phyloP scores from a whole-genome alignment of 2,329 filamentous ascomycete species.

The Penicillium hesseltinei region DNA sequence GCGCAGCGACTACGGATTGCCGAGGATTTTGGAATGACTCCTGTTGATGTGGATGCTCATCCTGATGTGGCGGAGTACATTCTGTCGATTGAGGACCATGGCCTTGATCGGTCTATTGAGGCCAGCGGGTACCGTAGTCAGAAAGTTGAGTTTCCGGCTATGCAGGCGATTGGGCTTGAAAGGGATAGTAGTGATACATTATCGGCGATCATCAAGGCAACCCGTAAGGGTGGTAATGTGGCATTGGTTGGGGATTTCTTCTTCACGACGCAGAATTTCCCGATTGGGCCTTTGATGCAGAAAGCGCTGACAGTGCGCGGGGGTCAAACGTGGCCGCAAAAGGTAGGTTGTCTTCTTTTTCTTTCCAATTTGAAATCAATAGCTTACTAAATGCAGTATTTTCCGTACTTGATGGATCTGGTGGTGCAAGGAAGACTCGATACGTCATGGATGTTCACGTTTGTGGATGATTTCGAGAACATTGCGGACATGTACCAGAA shows the following conservation, averaged over 20 bases:
- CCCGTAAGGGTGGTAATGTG: constrained; percentile 31
- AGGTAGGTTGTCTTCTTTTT: constrained; percentile 13
- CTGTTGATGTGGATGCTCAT: constrained; percentile 26
- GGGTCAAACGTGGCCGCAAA: constrained; percentile 26
- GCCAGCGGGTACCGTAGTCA: constrained; percentile 31
- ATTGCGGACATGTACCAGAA: constrained; percentile 25
- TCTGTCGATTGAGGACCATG: constrained; percentile 29
- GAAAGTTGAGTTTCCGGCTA: constrained; percentile 20
- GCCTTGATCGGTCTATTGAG: constrained; percentile 32
- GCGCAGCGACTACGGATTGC: constrained; percentile 29
- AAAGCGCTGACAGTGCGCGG: constrained; percentile 34
- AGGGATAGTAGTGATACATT: constrained; percentile 30
- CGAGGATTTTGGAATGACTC: constrained; percentile 29
- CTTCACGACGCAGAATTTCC: constrained; percentile 29
- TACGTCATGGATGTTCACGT: constrained; percentile 33
- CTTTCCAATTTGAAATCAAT: background rate
- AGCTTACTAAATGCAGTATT: constrained; percentile 22
- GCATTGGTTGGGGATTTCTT: constrained; percentile 33
- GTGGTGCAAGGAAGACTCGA: constrained; percentile 27
- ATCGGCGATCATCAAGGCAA: constrained; percentile 29
- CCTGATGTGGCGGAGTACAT: constrained; percentile 31
- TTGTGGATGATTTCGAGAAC: constrained; percentile 33
- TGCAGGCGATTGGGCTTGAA: constrained; percentile 24
- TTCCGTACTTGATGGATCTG: constrained; percentile 30
- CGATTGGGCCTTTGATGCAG: constrained; percentile 35